These are phyloP conservation scores for Lachnellula hyalina DNA, from an alignment of 2,329 filamentous ascomycete species.

Conservation along the genomic window DNA sequence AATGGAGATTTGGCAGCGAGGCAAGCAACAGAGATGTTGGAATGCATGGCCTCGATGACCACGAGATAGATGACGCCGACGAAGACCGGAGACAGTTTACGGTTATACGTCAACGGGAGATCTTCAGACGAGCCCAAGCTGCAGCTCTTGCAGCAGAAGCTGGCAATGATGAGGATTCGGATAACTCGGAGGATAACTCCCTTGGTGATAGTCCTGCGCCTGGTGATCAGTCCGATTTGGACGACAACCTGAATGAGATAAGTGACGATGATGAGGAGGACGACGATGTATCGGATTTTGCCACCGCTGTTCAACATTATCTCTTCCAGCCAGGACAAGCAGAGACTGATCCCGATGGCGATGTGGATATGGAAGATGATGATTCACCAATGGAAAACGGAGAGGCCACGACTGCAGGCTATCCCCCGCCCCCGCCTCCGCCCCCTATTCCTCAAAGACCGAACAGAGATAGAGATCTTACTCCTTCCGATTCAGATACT, in stretches of 20 bases:
- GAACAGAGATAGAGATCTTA: constrained; percentile 53
- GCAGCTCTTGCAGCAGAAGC: constrained; percentile 17
- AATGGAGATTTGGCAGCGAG: constrained; percentile 81
- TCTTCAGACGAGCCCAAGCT: constrained; percentile 12
- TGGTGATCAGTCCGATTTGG: constrained; percentile 20
- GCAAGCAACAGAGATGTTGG: constrained; percentile 76
- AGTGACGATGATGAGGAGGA: constrained; percentile 35
- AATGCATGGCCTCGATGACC: constrained; percentile 74
- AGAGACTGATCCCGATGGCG: constrained; percentile 37
- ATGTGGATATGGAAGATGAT: constrained; percentile 40
- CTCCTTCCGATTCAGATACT: constrained; percentile 68
- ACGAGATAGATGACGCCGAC: constrained; percentile 48
- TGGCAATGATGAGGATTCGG: constrained; percentile 26
- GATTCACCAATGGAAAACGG: constrained; percentile 65
- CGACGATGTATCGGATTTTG: constrained; percentile 23
- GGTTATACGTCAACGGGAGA: constrained; percentile 10
- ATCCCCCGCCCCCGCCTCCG: constrained; percentile 62
- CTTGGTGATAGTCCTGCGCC: constrained; percentile 29
- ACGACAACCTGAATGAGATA: constrained; percentile 9
- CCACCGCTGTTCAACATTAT: constrained; percentile 3
- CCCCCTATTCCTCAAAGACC: constrained; percentile 40
- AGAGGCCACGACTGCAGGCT: constrained; percentile 73
- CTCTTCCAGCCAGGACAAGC: constrained; percentile 28
- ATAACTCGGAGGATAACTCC: constrained; percentile 19
- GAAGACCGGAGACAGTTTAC: constrained; percentile 17